Conservation (phyloP, 345 rosid genomes). For the Aegle marmelos region DNA sequence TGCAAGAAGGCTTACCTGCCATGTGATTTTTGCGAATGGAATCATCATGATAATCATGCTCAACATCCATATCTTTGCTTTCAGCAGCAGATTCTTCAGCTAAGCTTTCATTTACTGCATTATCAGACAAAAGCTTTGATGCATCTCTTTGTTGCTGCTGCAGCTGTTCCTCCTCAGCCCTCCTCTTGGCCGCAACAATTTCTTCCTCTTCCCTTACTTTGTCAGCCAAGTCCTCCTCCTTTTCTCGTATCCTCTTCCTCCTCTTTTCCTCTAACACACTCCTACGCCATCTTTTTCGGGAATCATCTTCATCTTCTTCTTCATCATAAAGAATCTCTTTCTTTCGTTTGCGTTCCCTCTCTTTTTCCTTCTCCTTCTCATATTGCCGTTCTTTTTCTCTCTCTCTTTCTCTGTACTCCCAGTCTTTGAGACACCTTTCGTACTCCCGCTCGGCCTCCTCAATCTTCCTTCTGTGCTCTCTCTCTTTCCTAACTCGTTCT, state of each 20-base stretch:
- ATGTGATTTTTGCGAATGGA: slow-evolving; percentile 30
- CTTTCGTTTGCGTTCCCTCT: slow-evolving; percentile 82
- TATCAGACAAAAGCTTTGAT: slow-evolving; percentile 48
- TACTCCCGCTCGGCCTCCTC: slow-evolving; percentile 93
- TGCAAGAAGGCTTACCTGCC: background rate
- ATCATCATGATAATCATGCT: slow-evolving; percentile 25
- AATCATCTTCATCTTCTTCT: slow-evolving; percentile 80
- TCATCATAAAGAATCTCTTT: slow-evolving; percentile 81
- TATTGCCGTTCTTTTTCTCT: slow-evolving; percentile 88
- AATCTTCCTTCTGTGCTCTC: slow-evolving; percentile 86
- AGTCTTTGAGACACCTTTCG: slow-evolving; percentile 83
- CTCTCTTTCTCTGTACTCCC: slow-evolving; percentile 95
- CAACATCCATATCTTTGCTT: slow-evolving; percentile 35
- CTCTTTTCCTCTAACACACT: slow-evolving; percentile 71
- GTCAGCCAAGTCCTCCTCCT: slow-evolving; percentile 83
- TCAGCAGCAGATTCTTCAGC: slow-evolving; percentile 36
- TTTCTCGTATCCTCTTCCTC: slow-evolving; percentile 69
- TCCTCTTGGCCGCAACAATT: slow-evolving; percentile 72
- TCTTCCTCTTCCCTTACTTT: slow-evolving; percentile 77
- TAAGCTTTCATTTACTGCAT: slow-evolving; percentile 37
- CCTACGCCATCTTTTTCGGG: slow-evolving; percentile 83
- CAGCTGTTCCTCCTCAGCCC: slow-evolving; percentile 73
- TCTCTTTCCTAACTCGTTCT: slow-evolving; percentile 82
- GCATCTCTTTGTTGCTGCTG: slow-evolving; percentile 64
- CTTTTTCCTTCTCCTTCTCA: slow-evolving; percentile 93